Evolutionary conservation across 2,329 filamentous ascomycete species (phyloP), one percentile per base, ranked within the genome.

Genomic region (Xylariales sp.): DNA sequence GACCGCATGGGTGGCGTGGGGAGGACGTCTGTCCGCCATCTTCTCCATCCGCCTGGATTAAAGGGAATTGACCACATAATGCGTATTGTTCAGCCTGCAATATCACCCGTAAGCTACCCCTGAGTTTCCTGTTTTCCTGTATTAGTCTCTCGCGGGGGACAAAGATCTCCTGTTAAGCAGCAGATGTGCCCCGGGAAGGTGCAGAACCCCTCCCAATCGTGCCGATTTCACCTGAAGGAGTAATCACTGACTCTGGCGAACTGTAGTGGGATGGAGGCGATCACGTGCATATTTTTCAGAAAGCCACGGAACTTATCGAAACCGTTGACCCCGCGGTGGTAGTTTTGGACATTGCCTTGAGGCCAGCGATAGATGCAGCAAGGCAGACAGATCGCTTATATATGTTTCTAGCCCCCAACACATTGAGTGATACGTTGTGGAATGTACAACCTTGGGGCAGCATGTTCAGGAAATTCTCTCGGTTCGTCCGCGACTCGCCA

Each of bases 381-480:
- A 64, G 62, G 23, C 57, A 73, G 34, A 65, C n/a, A 28, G 69
- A 73, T 53, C 69, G 71, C 14, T 48, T 74, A 3, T 68, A 72
- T 57, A 69, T 69, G 18, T 67, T 68, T 34, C 55, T 75, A 18
- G 52, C 55, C 5, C 73, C 71, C 9, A 72, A 73, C 43, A 63
- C 68, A 3, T 48, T 72, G 23, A 48, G 68, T 3, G 72, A 74
- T n/a, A 71, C 58, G 12, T 72, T 75, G 49, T 60, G 55, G 14
- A 34, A 30, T 0, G 59, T 71, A 3, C 72, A 74, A 30, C 73
- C 73, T 7, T 68, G 56, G 9, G 55, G 32, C 5, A 53, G 41
- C 18, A 68, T 70, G 64, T 56, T 75, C 39, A 71, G 65, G 69
- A 75, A 75, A 56, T 69, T 72, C 58, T 62, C 72, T 28, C 56